Percentiles rank a stretch among this genome's conserved stretches.
These are phyloP conservation scores for Nothophytophthora sp. DNA, from an alignment of 352 stramenopile genomes.

Conservation along the genomic window DNA sequence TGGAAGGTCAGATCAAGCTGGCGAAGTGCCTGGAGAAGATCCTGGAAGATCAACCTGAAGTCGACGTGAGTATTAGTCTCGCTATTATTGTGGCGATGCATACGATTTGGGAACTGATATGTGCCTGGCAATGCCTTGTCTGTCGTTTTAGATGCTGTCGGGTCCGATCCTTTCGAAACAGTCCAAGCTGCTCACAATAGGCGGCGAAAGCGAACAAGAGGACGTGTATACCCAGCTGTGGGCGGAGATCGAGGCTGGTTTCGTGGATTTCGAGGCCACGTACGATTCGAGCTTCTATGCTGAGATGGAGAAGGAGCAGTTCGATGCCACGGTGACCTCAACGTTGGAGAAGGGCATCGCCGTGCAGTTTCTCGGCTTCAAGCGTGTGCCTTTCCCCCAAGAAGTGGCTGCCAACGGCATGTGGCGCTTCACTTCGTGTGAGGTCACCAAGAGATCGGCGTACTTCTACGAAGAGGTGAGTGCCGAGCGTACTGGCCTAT, in stretches of 20 bases:
- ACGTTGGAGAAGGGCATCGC: conserved; percentile 23
- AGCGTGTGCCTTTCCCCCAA: conserved; percentile 31
- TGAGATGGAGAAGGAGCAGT: conserved; percentile 15
- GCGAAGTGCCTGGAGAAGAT: conserved; percentile 42
- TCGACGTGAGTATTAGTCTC: conserved; percentile 11
- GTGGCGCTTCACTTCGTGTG: conserved; percentile 40
- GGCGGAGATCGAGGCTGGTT: conserved; percentile 17
- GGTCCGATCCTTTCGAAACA: conserved; percentile 3
- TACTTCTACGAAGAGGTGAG: conserved; percentile 42
- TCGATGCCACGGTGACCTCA: conserved; percentile 25
- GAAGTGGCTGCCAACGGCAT: conserved; percentile 29
- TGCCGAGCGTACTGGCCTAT: too few relatives aligned
- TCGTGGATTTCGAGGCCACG: conserved; percentile 21
- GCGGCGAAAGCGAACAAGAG: conserved; percentile 16
- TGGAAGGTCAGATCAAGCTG: conserved; percentile 41
- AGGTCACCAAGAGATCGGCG: conserved; percentile 18
- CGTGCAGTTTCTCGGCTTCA: conserved; percentile 31
- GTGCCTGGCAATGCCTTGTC: conserved; percentile 1
- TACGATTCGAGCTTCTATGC: conserved; percentile 23
- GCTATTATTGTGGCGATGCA: neutral
- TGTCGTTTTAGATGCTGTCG: conserved; percentile 3
- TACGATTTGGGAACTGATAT: conserved; percentile 2
- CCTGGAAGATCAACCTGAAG: conserved; percentile 27
- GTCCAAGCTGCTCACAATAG: conserved; percentile 19
- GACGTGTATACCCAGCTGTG: conserved; percentile 24